Evolutionary conservation across 805 yeast species (phyloP).

Genomic region (Lipomyces sp.): DNA sequence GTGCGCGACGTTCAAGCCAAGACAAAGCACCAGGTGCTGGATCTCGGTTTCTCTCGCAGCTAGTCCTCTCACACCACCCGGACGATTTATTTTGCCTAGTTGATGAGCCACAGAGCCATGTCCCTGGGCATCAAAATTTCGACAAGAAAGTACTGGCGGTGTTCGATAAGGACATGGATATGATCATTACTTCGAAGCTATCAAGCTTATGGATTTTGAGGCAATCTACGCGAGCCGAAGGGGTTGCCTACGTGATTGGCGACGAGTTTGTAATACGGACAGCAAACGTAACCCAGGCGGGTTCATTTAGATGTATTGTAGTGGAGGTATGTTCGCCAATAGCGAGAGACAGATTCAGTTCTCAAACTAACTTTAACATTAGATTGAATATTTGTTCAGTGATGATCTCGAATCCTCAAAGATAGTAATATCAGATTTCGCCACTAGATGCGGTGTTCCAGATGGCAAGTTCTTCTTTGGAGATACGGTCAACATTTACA

Average conservation of each 20-base stretch:
- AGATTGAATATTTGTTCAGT: conserved; percentile 27
- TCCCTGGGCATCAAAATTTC: conserved; percentile 48
- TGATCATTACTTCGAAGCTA: conserved; percentile 59
- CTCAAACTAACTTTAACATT: not conserved
- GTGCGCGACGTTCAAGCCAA: conserved; percentile 22
- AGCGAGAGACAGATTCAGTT: not conserved
- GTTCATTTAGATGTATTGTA: conserved; percentile 56
- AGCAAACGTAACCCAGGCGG: conserved; percentile 74
- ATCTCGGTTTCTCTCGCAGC: conserved; percentile 42
- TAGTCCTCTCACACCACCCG: conserved; percentile 42
- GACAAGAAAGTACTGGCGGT: conserved; percentile 45
- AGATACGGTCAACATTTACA: conserved; percentile 16
- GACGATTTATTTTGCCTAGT: conserved; percentile 44
- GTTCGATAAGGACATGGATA: conserved; percentile 61
- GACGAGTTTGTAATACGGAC: conserved; percentile 59
- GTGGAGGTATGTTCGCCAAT: conserved; percentile 22
- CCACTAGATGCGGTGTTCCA: conserved; percentile 21
- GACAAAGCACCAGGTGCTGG: conserved; percentile 5
- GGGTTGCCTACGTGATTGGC: conserved; percentile 61
- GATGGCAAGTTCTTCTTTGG: conserved; percentile 29
- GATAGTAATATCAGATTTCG: conserved; percentile 13
- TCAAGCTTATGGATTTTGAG: conserved; percentile 72
- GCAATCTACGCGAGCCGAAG: conserved; percentile 76
- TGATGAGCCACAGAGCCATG: conserved; percentile 40
- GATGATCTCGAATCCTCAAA: conserved; percentile 17